These are phyloP conservation scores for Silene latifolia DNA, from an alignment of 148 eudicot genomes.

Conservation along the genomic window DNA sequence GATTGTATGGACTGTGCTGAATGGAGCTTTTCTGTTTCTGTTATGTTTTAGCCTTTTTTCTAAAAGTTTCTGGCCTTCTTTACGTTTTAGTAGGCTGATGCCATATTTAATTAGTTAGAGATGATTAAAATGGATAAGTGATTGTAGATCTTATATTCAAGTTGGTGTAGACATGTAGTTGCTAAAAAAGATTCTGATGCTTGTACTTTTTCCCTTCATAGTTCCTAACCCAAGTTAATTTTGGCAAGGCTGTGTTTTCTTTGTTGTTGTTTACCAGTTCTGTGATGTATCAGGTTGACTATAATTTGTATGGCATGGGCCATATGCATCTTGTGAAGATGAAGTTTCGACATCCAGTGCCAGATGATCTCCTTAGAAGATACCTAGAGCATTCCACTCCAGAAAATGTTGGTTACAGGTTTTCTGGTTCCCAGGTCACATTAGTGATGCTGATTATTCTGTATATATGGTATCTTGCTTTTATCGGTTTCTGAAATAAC, in stretches of 20 bases:
- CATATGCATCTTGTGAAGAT: constrained; percentile 77
- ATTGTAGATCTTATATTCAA: neutral
- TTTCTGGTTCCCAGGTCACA: constrained; percentile 56
- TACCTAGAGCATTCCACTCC: constrained; percentile 10
- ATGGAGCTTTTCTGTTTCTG: neutral
- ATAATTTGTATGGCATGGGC: constrained; percentile 93
- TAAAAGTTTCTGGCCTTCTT: neutral
- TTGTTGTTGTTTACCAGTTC: constrained; percentile 7
- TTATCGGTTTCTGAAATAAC: neutral
- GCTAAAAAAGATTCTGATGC: neutral
- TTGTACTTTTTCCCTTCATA: neutral
- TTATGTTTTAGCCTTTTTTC: neutral
- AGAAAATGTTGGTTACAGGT: constrained; percentile 20
- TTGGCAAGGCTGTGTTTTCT: neutral
- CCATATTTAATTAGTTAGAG: neutral
- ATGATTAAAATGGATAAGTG: neutral
- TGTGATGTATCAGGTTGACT: constrained; percentile 55
- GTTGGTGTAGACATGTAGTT: neutral
- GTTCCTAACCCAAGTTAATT: neutral
- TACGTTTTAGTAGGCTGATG: neutral
- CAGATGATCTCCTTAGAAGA: constrained; percentile 32
- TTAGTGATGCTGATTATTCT: neutral
- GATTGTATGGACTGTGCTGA: neutral
- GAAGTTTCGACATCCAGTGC: constrained; percentile 80
- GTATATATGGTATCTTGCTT: neutral